A percentile compares a stretch with the other conserved stretches of the same genome.
Conservation (phyloP, 495 filamentous ascomycete genomes). For the Penicillium pulvis region DNA sequence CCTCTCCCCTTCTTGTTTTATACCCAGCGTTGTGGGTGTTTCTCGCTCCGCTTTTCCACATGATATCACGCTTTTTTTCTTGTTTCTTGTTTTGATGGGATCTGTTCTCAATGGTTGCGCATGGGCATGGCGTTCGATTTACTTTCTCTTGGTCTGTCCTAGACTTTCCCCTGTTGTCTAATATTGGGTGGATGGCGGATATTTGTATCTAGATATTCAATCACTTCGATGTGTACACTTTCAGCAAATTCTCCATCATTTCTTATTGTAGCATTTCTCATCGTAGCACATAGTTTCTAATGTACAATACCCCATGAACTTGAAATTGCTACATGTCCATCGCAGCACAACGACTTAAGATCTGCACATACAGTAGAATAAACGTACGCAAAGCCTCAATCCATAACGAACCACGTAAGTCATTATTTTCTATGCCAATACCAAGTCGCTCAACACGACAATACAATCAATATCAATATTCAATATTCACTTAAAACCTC, state of each 20-base stretch:
- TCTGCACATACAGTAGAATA: background rate
- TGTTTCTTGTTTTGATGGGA: slow-evolving; percentile 37
- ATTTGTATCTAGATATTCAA: slow-evolving; percentile 34
- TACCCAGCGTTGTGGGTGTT: slow-evolving; percentile 25
- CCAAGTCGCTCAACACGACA: background rate
- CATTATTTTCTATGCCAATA: slow-evolving; percentile 21
- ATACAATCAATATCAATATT: slow-evolving; percentile 3
- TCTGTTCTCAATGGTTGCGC: slow-evolving; percentile 36
- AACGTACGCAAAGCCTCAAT: background rate
- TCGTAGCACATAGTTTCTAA: background rate
- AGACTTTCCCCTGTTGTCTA: slow-evolving; percentile 21
- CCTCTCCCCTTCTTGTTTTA: slow-evolving; percentile 31
- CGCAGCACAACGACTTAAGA: background rate
- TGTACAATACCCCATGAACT: background rate
- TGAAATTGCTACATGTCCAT: too few species aligned
- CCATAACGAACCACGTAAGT: slow-evolving; percentile 17
- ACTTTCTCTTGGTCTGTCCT: slow-evolving; percentile 26
- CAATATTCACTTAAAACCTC: background rate
- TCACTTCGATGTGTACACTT: slow-evolving; percentile 15
- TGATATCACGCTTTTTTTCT: slow-evolving; percentile 30
- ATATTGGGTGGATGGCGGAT: slow-evolving; percentile 31
- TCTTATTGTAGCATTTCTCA: background rate
- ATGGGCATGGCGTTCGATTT: slow-evolving; percentile 44
- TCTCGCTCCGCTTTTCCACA: slow-evolving; percentile 20
- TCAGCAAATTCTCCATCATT: background rate